These are phyloP conservation scores for Aspergillus sp. DNA, from an alignment of 2,329 filamentous ascomycete genomes.

Conservation along the genomic window DNA sequence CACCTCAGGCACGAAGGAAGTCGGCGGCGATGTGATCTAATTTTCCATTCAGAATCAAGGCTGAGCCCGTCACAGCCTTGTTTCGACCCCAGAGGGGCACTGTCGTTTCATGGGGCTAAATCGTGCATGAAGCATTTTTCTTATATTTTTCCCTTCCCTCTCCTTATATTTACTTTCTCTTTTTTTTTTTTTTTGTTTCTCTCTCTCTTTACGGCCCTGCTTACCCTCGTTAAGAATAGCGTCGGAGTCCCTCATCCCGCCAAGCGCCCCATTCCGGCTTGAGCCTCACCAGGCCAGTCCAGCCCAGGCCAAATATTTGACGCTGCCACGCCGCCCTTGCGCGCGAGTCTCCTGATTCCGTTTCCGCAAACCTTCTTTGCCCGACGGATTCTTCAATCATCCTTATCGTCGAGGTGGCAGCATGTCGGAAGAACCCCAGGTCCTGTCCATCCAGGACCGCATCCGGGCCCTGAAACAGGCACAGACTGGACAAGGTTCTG, in stretches of 20 bases:
- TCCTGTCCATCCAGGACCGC: conserved; percentile 46
- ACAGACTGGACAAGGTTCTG: conserved; percentile 38
- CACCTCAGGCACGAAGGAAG: background rate
- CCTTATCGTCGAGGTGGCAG: background rate
- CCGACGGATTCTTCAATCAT: background rate
- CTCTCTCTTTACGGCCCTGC: background rate
- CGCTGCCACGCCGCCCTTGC: background rate
- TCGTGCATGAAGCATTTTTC: background rate
- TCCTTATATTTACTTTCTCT: background rate
- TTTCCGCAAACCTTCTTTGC: background rate
- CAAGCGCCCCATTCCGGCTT: conserved; percentile 14
- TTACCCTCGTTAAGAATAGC: background rate
- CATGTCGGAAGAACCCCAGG: conserved; percentile 45
- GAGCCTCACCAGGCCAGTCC: background rate
- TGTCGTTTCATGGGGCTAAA: conserved; percentile 3
- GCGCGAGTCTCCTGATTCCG: background rate
- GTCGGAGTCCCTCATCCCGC: background rate
- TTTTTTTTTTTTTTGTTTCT: background rate
- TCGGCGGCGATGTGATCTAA: no score
- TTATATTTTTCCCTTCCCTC: background rate
- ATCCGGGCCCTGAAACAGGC: conserved; percentile 47
- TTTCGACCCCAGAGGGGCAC: background rate
- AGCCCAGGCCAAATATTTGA: background rate
- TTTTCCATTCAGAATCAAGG: background rate
- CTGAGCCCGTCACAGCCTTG: background rate